A percentile compares a stretch with the other conserved stretches of the same genome.
Evolutionary conservation across 257 asterid genomes (phyloP).

Genomic region (Fraxinus anomala): DNA sequence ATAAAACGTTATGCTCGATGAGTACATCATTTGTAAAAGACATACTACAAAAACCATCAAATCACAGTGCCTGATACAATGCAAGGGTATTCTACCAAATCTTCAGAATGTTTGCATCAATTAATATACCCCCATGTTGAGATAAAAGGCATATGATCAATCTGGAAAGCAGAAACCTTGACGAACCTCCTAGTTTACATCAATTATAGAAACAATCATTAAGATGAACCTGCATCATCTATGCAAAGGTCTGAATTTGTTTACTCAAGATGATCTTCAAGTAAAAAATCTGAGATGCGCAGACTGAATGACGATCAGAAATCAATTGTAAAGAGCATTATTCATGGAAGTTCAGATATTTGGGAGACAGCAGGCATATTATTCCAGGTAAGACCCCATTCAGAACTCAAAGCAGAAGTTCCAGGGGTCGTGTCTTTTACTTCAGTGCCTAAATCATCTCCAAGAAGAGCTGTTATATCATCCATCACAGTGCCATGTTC

Average conservation of each 20-base stretch:
- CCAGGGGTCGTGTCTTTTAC: conserved; percentile 25
- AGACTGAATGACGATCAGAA: conserved; percentile 11
- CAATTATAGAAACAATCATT: neutral
- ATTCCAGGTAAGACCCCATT: conserved; percentile 43
- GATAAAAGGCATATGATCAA: too few relatives aligned
- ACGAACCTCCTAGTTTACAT: neutral
- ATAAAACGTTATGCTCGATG: neutral
- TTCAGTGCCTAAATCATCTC: conserved; percentile 34
- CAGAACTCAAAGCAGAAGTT: conserved; percentile 30
- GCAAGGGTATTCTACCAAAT: neutral
- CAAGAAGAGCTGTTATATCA: conserved; percentile 30
- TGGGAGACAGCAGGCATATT: conserved; percentile 50
- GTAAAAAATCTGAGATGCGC: conserved; percentile 5
- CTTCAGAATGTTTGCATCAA: neutral
- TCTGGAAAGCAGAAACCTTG: conserved; percentile 17
- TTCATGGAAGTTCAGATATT: conserved; percentile 43
- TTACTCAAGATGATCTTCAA: conserved; percentile 21
- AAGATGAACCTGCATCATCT: neutral
- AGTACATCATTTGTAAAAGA: conserved; percentile 11
- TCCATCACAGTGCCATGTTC: conserved; percentile 28
- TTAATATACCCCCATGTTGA: too few relatives aligned
- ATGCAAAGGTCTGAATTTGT: neutral
- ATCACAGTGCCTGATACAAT: neutral
- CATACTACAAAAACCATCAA: conserved; percentile 3
- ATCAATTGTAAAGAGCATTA: conserved; percentile 1